These are phyloP conservation scores for Boletellus deceptivus DNA, from an alignment of 1,284 basidiomycete genomes.

Conservation along the genomic window DNA sequence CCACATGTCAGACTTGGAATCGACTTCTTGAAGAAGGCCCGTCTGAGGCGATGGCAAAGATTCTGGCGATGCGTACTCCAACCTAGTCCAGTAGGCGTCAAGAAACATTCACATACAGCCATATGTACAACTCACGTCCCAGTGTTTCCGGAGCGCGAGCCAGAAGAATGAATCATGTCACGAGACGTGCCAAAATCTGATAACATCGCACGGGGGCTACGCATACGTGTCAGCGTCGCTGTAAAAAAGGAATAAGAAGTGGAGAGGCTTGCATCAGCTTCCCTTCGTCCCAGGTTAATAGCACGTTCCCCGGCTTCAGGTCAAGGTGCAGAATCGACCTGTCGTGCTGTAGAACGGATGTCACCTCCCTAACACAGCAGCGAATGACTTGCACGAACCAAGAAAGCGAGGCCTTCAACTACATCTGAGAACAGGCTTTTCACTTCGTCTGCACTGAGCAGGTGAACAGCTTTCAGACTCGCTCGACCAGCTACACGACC, in stretches of 20 bases:
- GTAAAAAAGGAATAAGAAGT: constrained; percentile 1
- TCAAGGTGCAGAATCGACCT: constrained; percentile 89
- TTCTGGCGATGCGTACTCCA: constrained; percentile 85
- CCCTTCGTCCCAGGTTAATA: constrained; percentile 92
- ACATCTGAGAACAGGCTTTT: constrained; percentile 76
- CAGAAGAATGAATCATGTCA: constrained; percentile 73
- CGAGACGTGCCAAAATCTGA: constrained; percentile 95
- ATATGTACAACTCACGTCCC: constrained; percentile 71
- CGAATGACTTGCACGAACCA: constrained; percentile 51
- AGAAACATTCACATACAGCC: background rate
- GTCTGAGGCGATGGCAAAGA: constrained; percentile 70
- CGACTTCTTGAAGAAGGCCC: constrained; percentile 68
- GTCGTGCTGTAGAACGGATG: constrained; percentile 55
- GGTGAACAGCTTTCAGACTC: constrained; percentile 68
- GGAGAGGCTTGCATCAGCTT: constrained; percentile 59
- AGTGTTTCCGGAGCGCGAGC: constrained; percentile 82
- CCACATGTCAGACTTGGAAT: constrained; percentile 91
- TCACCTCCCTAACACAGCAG: constrained; percentile 4
- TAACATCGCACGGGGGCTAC: constrained; percentile 80
- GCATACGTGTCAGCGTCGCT: constrained; percentile 2
- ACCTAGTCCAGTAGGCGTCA: constrained; percentile 37
- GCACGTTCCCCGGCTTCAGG: constrained; percentile 89
- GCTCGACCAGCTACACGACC: constrained; percentile 19
- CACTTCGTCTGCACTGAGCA: constrained; percentile 80
- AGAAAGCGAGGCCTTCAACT: constrained; percentile 73